Base-by-base conservation (phyloP, 225 moss, liverwort and hornwort species). In the Marchantia polymorpha region DNA sequence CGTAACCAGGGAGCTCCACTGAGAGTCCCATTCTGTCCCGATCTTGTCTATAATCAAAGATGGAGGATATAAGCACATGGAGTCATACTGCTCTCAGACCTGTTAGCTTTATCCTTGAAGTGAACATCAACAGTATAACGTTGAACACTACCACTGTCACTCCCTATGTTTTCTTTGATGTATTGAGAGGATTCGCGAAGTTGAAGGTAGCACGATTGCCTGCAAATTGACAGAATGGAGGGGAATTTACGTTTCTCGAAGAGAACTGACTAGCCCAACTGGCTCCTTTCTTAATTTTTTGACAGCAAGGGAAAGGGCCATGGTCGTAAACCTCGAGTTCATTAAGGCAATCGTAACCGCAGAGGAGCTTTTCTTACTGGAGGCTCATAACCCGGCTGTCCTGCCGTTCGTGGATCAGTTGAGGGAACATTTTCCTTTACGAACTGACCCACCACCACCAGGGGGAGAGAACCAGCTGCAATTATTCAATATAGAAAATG, bases 311-410 rank as follows among this genome's bases (percentile, higher is more conserved):
- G 99, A 99, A 82, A 89, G 90, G 17, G 92, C 95, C 50, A 99
- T 99, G 91, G 95, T 99, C 76, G 95, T 99, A 75, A 99, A 99
- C 85, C 89, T 99, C 72, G 99, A 99, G 84, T 99, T 93, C 75
- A 90, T 99, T 70, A 93, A 87, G 85, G 93, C 99, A 12, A 92
- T 99, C 56, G 90, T 99, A 54, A 99, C 95, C 61, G 93, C 99
- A 48, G 95, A 99, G 79, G 95, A 93, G 80, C 85, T 95, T 48
- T 91, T 88, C 85, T 78, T 95, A 78, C 91, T 99, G 52, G 95
- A 95, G 59, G 87, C 93, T 19, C 83, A 82, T 13, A 90, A 66
- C 69, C 83, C 85, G 39, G 87, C 78, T 39, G 87, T 93, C 14
- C 81, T 79, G 48, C 86, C 86, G 26, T 99, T 99, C 75, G 92